phyloP scores from a whole-genome alignment of 2,329 filamentous ascomycete species.

The Fusarium domesticum region DNA sequence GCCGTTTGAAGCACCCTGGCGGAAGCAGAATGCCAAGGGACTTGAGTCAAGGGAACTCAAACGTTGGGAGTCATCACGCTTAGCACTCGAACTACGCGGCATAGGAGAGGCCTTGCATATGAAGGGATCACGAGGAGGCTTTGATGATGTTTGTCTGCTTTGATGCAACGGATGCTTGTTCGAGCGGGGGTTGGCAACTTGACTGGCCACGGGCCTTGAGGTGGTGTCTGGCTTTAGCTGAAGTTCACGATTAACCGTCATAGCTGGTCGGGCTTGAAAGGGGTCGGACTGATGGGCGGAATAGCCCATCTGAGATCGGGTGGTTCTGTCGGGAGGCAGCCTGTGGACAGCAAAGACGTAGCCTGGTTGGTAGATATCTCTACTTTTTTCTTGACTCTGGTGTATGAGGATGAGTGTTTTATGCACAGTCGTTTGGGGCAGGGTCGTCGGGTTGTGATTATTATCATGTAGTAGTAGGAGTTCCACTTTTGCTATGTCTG shows the following conservation, averaged over 20 bases:
- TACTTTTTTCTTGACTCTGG: conserved; percentile 24
- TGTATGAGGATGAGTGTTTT: conserved; percentile 23
- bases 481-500: too few relatives aligned
- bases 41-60: too few relatives aligned
- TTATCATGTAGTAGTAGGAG: conserved; percentile 26
- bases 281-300: not conserved
- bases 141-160: not conserved
- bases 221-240: not conserved
- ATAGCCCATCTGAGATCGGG: too few relatives aligned
- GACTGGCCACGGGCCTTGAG: not conserved
- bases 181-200: not conserved
- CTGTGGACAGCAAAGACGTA: conserved; percentile 13
- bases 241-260: not conserved
- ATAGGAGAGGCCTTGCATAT: too few relatives aligned
- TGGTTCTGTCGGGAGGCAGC: conserved; percentile 1
- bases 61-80: too few relatives aligned
- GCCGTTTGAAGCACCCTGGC: too few relatives aligned
- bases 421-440: conserved; percentile 23
- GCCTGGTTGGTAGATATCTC: conserved; percentile 25
- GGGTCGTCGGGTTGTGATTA: conserved; percentile 20
- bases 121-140: not conserved
- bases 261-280: not conserved
- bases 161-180: not conserved
- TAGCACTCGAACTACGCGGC: too few relatives aligned
- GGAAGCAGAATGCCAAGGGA: too few relatives aligned